phyloP scores from a whole-genome alignment of 192 early-diverging fungal species.

The Backusella mclennaniae region DNA sequence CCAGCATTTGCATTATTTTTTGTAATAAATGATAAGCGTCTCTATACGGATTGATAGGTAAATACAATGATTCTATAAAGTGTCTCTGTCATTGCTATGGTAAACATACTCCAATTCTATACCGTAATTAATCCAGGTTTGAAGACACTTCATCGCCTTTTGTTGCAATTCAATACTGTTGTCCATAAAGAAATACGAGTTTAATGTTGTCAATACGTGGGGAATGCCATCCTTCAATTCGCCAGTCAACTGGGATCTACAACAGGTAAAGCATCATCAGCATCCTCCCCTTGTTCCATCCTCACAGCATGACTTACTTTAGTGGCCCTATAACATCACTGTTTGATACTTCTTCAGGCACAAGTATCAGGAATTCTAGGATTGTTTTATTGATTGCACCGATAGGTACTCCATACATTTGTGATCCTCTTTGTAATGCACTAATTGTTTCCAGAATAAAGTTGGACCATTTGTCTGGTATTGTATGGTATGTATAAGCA shows the following conservation, averaged over 20 bases:
- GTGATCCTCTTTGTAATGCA: conserved; percentile 33
- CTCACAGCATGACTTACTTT: conserved; percentile 35
- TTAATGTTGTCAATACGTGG: conserved; percentile 24
- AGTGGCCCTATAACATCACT: conserved; percentile 41
- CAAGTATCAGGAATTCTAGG: conserved; percentile 52
- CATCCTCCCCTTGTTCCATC: not conserved
- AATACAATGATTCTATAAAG: not conserved
- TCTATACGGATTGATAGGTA: conserved; percentile 25
- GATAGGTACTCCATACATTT: conserved; percentile 15
- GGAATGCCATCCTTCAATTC: conserved; percentile 29
- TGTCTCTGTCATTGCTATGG: too few species aligned
- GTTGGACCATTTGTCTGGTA: conserved; percentile 48
- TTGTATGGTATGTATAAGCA: conserved; percentile 44
- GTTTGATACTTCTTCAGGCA: conserved; percentile 54
- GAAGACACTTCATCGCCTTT: conserved; percentile 48
- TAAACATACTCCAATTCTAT: conserved; percentile 48
- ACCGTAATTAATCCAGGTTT: conserved; percentile 57
- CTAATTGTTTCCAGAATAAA: conserved; percentile 46
- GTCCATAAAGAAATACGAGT: conserved; percentile 16
- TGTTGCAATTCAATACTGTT: conserved; percentile 33
- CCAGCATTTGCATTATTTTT: conserved; percentile 38
- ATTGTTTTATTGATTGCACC: conserved; percentile 36
- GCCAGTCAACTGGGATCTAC: conserved; percentile 30
- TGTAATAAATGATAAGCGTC: conserved; percentile 41
- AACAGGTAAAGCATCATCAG: not conserved